Base-by-base conservation (phyloP, 2,329 filamentous ascomycete genomes). In the Mycosphaerella arachidis region DNA sequence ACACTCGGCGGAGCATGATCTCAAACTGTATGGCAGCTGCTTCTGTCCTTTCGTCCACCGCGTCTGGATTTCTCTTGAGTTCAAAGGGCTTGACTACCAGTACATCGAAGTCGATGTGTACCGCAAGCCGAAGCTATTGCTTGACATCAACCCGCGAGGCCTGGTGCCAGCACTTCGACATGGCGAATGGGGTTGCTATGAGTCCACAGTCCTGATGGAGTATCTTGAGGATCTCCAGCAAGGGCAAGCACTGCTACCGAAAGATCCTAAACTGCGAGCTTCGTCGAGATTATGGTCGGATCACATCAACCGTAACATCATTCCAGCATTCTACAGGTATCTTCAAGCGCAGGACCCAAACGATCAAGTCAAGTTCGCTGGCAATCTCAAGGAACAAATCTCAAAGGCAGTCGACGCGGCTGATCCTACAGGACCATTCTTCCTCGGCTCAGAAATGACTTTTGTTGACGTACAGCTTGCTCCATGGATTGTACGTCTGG, bases 31-130 rank as follows among this genome's bases (percentile, higher is more conserved):
- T 71, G 90, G 90, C 30, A 89, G 88, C 67, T 92, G 89, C 72
- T 94, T 92, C 73, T 95, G 91, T 70, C 91, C 91, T 29, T 94
- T 93, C 71, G 91, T 91, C 1, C 91, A 95, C 72, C 85, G 91
- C 18, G 89, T 94, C 29, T 96, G 91, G 91, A 94, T 96, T 64
- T 89, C 91, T 0, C 81, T 96, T 37, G 91, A 96, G 73, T 80
- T 86, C 68, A 94, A 94, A 72, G 82, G 84, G 18, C 81, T 94
- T 8, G 78, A 84, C 40, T 96, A 96, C 71, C 90, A 95, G 71
- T 96, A 95, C 74, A 87, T 91, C 67, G 91, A 96, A 74, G 86
- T 91, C 50, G 89, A 95, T 69, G 89, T 90, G 7, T 92, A 90
- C 71, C 84, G 86, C 66, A 89, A 89, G 63, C 89, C 87, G 1